Conservation (phyloP, 1,139 yeast genomes). For the Petasospora fabianii region DNA sequence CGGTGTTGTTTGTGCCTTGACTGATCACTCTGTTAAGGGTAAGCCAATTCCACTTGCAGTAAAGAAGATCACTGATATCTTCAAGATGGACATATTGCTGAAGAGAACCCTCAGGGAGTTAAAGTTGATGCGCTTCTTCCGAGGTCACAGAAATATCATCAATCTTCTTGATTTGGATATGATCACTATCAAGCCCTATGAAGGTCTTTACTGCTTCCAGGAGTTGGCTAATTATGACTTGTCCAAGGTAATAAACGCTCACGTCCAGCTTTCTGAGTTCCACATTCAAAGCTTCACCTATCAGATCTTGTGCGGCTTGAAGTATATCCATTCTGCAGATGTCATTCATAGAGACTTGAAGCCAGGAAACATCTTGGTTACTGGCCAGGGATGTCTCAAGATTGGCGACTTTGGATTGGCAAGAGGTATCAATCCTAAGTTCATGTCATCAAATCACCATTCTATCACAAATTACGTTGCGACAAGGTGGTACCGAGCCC, state of each 20-base stretch:
- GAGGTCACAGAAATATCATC: conserved; percentile 81
- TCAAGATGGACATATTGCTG: conserved; percentile 57
- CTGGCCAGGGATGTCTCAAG: conserved; percentile 64
- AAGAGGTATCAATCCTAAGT: conserved; percentile 57
- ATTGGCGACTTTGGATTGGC: conserved; percentile 91
- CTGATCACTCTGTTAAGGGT: conserved; percentile 42
- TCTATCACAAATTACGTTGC: conserved; percentile 86
- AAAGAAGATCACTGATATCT: conserved; percentile 70
- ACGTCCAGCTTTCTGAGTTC: conserved; percentile 75
- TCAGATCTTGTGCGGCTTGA: conserved; percentile 76
- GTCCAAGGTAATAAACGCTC: conserved; percentile 70
- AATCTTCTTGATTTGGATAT: conserved; percentile 71
- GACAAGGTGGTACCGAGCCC: conserved; percentile 94
- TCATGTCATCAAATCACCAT: conserved; percentile 33
- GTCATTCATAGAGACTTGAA: conserved; percentile 83
- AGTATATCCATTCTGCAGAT: conserved; percentile 80
- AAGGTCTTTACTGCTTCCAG: conserved; percentile 81
- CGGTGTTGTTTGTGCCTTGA: conserved; percentile 83
- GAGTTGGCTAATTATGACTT: conserved; percentile 81
- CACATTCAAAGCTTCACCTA: conserved; percentile 74
- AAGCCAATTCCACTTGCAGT: conserved; percentile 53
- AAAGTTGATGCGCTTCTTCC: conserved; percentile 70
- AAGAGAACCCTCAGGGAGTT: conserved; percentile 78
- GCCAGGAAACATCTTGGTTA: conserved; percentile 81
- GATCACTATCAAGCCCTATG: conserved; percentile 60